Conservation (phyloP, 331 rosid genomes). For the Telfairia occidentalis region DNA sequence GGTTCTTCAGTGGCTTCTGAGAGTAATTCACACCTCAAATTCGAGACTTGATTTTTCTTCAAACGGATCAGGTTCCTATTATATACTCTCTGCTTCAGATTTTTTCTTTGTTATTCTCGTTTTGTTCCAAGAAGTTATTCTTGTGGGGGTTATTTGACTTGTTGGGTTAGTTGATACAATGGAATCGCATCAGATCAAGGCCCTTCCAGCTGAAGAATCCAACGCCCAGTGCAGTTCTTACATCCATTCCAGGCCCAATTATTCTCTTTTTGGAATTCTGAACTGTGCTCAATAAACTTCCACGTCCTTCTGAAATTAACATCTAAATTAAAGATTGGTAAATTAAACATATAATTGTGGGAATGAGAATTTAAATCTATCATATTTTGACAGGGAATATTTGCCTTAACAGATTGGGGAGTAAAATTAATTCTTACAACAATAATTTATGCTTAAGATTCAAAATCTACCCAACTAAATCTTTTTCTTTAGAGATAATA, state of each 20-base stretch:
- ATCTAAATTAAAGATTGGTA: no score
- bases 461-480: no score
- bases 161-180: not conserved
- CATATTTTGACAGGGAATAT: no score
- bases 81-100: not conserved
- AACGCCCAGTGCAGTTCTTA: not conserved
- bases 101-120: not conserved
- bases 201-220: not conserved
- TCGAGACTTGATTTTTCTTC: not conserved
- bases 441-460: no score
- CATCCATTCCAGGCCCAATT: not conserved
- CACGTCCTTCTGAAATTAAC: not conserved
- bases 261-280: not conserved
- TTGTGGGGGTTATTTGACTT: not conserved
- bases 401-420: no score
- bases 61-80: conserved; percentile 24
- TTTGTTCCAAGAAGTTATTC: not conserved
- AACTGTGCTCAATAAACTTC: not conserved
- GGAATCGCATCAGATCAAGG: not conserved
- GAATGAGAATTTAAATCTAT: no score
- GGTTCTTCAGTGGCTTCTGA: conserved; percentile 5
- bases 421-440: no score
- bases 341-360: no score
- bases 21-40: conserved; percentile 26
- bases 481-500: no score